phyloP scores from a whole-genome alignment of 1,284 basidiomycete species.

The Puccinia novopanici region DNA sequence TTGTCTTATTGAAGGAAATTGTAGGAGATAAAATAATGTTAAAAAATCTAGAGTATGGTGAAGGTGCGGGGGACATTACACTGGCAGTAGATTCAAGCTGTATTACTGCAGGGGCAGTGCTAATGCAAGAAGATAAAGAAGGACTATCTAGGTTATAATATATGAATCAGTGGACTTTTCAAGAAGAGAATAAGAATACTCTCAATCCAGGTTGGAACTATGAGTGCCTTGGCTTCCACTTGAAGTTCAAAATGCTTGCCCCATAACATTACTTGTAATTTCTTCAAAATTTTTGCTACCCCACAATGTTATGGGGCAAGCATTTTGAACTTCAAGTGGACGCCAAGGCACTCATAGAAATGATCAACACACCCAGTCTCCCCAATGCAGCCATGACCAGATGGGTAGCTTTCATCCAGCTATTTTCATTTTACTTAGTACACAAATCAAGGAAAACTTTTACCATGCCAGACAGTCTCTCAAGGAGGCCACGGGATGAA shows the following conservation, averaged over 20 bases:
- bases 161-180: too few species aligned
- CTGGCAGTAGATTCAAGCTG: conserved; percentile 8
- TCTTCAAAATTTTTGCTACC: conserved; percentile 2
- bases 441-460: conserved; percentile 18
- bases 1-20: neutral
- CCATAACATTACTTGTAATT: too few species aligned
- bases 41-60: neutral
- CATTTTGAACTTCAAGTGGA: conserved; percentile 33
- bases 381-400: conserved; percentile 20
- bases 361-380: conserved; percentile 15
- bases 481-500: conserved; percentile 10
- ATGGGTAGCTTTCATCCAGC: conserved; percentile 37
- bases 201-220: neutral
- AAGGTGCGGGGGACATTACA: neutral
- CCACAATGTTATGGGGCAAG: conserved; percentile 20
- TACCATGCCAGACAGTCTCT: conserved; percentile 27
- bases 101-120: conserved; percentile 3
- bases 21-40: neutral
- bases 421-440: conserved; percentile 28
- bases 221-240: conserved; percentile 14
- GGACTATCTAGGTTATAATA: too few species aligned
- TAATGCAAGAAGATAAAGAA: neutral
- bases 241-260: too few species aligned
- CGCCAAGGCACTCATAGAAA: conserved; percentile 28
- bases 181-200: too few species aligned